Base-by-base conservation (phyloP, 2,329 filamentous ascomycete species). In the Pestalotiopsis sp. region DNA sequence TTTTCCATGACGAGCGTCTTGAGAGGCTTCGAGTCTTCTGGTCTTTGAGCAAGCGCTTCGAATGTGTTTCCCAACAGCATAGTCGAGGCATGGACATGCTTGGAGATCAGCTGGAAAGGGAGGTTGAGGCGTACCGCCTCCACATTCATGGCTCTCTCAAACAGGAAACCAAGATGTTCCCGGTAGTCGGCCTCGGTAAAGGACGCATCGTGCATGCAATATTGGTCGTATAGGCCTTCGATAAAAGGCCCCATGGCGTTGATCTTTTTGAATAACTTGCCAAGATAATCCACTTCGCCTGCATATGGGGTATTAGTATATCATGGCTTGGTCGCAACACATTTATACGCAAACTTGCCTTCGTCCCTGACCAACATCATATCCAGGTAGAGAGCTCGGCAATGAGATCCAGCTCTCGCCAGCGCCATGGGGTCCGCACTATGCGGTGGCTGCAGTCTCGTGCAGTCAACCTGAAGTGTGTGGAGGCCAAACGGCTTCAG, bases 341-440 rank as follows among this genome's bases (percentile, higher is more conserved):
- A 56, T 36, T 5, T 20, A 38, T 9, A 38, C n/a, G 36, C 20
- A 7, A 49, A 71, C 82, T 71, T 77, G 86, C 85, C 74, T 66
- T 86, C 84, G 72, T 87, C 85, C 71, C 85, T 81, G 49, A 87
- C 75, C 17, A 86, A 80, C 83, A 85, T 86, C 74, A 87, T 76
- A 72, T 88, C 85, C 62, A 87, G 78, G 69, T 84, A 85, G 4
- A 88, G 72, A 38, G 84, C 82, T 71, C 82, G 82, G 78, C 84
- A 85, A n/a, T 84, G 77, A 38, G 81, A 79, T 2, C 83, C 85
- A 64, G 86, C 79, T 2, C 81, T 82, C 71, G 81, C 79, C n/a
- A 87, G 74, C 6, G 81, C 81, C 72, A 81, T 78, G n/a, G 80
- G 69, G 65, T 80, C 76, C 1, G 80, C 82, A 4, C 75, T 81